Conservation (phyloP, 2,329 filamentous ascomycete species). For the Helminthosporium solani region DNA sequence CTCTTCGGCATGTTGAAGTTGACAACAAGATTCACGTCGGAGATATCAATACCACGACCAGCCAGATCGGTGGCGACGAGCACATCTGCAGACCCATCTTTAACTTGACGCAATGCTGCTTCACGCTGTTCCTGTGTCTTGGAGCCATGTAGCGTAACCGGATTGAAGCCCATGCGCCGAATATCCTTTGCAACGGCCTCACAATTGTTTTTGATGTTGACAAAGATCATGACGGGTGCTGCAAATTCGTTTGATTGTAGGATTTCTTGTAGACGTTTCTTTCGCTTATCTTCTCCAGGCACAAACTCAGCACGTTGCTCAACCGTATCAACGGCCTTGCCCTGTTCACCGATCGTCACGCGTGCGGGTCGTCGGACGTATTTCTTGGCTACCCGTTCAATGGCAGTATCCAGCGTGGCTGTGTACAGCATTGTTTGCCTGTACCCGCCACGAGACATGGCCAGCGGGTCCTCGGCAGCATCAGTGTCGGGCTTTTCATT, state of each 20-base stretch:
- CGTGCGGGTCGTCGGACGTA: slow-evolving; percentile 91
- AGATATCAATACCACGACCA: slow-evolving; percentile 95
- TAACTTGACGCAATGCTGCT: slow-evolving; percentile 81
- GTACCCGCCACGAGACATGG: slow-evolving; percentile 87
- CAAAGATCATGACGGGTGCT: slow-evolving; percentile 95
- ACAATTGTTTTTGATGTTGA: slow-evolving; percentile 99
- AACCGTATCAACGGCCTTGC: slow-evolving; percentile 95
- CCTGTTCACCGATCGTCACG: slow-evolving; percentile 89
- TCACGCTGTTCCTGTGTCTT: slow-evolving; percentile 99
- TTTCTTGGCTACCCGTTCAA: slow-evolving; percentile 95
- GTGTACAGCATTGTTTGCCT: slow-evolving; percentile 99
- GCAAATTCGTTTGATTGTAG: slow-evolving; percentile 76
- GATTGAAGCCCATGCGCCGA: slow-evolving; percentile 86
- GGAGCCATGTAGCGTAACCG: slow-evolving; percentile 88
- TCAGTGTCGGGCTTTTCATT: slow-evolving; percentile 97
- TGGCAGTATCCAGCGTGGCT: slow-evolving; percentile 89
- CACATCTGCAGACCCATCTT: slow-evolving; percentile 77
- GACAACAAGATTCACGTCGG: slow-evolving; percentile 88
- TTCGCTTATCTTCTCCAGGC: slow-evolving; percentile 87
- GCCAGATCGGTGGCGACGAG: slow-evolving; percentile 95
- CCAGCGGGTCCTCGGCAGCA: slow-evolving; percentile 78
- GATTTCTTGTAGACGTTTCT: slow-evolving; percentile 93
- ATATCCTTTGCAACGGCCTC: slow-evolving; percentile 93
- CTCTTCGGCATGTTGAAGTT: slow-evolving; percentile 98
- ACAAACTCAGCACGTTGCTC: slow-evolving; percentile 96